Conservation (phyloP, 805 yeast species). For the Nakazawaea anatomiae region DNA sequence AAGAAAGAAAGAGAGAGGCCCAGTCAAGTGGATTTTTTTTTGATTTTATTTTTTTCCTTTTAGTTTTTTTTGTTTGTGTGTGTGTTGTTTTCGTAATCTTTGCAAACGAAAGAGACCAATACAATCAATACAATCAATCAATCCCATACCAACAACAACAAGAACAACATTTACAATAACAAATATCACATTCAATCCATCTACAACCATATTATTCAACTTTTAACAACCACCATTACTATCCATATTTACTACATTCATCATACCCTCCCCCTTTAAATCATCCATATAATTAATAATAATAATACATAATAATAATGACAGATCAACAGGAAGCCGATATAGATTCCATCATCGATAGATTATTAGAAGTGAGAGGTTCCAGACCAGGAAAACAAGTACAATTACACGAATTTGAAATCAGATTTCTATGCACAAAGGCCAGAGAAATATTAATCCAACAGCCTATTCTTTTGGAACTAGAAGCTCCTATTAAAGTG, state of each 20-base stretch:
- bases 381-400: slow-evolving; percentile 98
- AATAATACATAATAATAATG: slow-evolving; percentile 1
- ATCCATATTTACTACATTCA: not conserved
- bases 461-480: slow-evolving; percentile 91
- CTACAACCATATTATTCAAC: too few species aligned
- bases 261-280: not conserved
- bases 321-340: slow-evolving; percentile 63
- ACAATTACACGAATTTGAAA: slow-evolving; percentile 87
- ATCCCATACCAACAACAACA: too few species aligned
- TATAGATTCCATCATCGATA: slow-evolving; percentile 93
- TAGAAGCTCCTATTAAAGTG: slow-evolving; percentile 94
- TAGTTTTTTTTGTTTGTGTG: too few species aligned
- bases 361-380: slow-evolving; percentile 95
- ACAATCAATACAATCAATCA: too few species aligned
- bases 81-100: too few species aligned
- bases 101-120: too few species aligned
- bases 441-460: slow-evolving; percentile 97
- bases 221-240: too few species aligned
- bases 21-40: too few species aligned
- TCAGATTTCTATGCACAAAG: slow-evolving; percentile 91
- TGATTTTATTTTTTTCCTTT: too few species aligned
- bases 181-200: too few species aligned
- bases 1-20: too few species aligned
- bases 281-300: not conserved
- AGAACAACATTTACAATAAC: too few species aligned